A percentile compares a stretch with the other conserved stretches of the same genome.
Conservation (phyloP, 2,329 filamentous ascomycete species). For the Aspergillus novoparasiticus region DNA sequence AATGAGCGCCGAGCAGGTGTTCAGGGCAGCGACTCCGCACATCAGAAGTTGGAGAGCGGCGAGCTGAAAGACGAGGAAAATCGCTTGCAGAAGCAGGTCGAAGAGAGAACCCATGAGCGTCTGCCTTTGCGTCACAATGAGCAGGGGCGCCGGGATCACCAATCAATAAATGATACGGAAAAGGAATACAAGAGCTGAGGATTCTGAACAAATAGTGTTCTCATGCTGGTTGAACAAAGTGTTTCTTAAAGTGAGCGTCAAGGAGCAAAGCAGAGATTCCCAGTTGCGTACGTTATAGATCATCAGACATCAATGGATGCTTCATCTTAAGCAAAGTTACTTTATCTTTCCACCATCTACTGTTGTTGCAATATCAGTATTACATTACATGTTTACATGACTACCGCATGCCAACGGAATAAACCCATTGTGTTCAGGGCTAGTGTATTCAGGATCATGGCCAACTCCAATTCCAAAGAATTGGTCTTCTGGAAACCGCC, state of each 20-base stretch:
- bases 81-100: slow-evolving; percentile 31
- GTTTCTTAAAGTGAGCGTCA: not conserved
- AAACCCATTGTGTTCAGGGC: not conserved
- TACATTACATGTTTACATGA: not conserved
- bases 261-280: not conserved
- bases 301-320: not conserved
- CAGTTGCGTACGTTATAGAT: not conserved
- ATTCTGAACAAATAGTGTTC: not conserved
- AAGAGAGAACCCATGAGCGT: slow-evolving; percentile 34
- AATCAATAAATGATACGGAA: not conserved
- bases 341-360: not conserved
- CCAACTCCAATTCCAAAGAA: not conserved
- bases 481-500: not conserved
- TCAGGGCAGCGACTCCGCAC: slow-evolving; percentile 18
- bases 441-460: not conserved
- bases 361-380: not conserved
- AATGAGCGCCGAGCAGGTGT: slow-evolving; percentile 35
- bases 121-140: slow-evolving; percentile 20
- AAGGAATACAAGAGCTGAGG: not conserved
- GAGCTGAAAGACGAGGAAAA: slow-evolving; percentile 20
- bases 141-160: not conserved
- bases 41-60: slow-evolving; percentile 17
- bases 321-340: not conserved
- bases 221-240: not conserved
- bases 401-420: not conserved